Conservation (phyloP, 148 eudicot genomes). For the Agrostemma githago region DNA sequence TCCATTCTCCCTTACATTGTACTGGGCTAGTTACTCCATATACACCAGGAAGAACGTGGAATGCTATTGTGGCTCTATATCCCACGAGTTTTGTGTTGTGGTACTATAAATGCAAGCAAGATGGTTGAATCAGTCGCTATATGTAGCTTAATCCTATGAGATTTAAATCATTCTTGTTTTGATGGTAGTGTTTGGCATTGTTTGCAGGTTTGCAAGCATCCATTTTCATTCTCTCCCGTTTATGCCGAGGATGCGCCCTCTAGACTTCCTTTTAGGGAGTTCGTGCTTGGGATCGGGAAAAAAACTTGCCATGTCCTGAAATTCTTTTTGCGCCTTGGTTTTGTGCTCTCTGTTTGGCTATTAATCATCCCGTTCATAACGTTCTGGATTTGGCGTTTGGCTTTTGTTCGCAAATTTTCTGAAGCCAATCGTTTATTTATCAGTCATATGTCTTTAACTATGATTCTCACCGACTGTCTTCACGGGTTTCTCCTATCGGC, state of each 20-base stretch:
- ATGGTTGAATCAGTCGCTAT: neutral
- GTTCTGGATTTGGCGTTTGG: constrained; percentile 93
- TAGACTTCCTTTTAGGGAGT: constrained; percentile 86
- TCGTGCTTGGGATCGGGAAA: constrained; percentile 75
- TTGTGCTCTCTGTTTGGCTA: constrained; percentile 93
- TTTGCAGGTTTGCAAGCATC: constrained; percentile 91
- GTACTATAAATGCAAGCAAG: no score
- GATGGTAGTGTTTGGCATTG: constrained; percentile 3
- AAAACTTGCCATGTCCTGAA: constrained; percentile 87
- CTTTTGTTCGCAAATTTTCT: constrained; percentile 76
- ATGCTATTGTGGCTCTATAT: neutral
- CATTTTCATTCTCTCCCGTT: constrained; percentile 93
- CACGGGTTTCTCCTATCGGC: constrained; percentile 97
- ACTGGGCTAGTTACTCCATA: no score
- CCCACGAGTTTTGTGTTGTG: neutral
- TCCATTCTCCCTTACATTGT: neutral
- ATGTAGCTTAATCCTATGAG: neutral
- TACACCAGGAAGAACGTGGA: neutral
- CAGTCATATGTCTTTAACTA: constrained; percentile 71
- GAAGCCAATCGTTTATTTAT: constrained; percentile 80
- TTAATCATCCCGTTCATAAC: constrained; percentile 89
- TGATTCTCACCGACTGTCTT: constrained; percentile 77
- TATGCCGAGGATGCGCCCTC: constrained; percentile 92
- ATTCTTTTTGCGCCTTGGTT: constrained; percentile 86
- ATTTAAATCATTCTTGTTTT: neutral